Base-by-base conservation (phyloP, 805 yeast species). In the Metschnikowia chrysomelidarum region DNA sequence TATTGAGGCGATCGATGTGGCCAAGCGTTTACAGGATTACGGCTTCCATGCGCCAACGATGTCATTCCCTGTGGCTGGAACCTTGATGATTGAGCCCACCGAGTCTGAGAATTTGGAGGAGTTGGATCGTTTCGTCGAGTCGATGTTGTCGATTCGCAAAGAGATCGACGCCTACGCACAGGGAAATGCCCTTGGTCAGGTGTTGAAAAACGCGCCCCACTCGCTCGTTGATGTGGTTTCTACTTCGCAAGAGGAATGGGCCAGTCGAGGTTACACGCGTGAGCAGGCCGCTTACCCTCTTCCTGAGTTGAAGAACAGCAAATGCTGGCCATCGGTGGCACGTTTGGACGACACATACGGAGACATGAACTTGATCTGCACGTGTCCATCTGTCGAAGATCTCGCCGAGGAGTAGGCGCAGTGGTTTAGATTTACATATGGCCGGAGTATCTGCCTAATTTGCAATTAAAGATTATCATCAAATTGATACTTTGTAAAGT, bases 1-100 rank as follows among this genome's bases (percentile, higher is more conserved):
- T 15, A 71, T 91, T 36, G 97, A 93, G 65, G 97, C 97, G 14
- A 87, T 91, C 50, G 98, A 93, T 59, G 80, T 93, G 41, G 98
- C 98, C 38, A 93, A 93, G 70, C 79, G 98, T 62, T 73, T 93
- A 42, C 98, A 93, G 66, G 98, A 93, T 65, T 93, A 91, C 59
- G 96, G 98, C 0, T 93, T 93, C 78, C 98, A 93, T 63, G 96
- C 96, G 1, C 98, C 98, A 44, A 93, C 98, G 17, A 81, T 93
- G 86, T 93, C 98, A 2, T 93, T 93, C 86, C 98, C 98, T 7
- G 95, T 93, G 33, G 91, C 97, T 4, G 95, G 95, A 44, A 93
- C 98, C 2, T 73, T 93, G 51, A 93, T 93, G 98, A 79, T 93
- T 45, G 98, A 93, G 67, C 98, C 98, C 41, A 93, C 98, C 3